Conservation (phyloP, 2,329 filamentous ascomycete species). For the Trichocomaceae sp. region DNA sequence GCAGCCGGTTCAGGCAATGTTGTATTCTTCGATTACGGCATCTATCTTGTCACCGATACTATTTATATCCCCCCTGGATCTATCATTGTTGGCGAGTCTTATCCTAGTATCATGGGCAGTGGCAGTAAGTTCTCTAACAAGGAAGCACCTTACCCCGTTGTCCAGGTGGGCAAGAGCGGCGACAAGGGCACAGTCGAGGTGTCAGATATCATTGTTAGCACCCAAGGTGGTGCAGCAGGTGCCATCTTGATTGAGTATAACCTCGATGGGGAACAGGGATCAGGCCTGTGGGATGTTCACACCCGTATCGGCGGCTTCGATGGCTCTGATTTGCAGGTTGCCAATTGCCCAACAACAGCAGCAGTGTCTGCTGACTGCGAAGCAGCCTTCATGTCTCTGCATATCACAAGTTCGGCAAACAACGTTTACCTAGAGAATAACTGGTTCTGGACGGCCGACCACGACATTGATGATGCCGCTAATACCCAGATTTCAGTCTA, state of each 20-base stretch:
- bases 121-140: slow-evolving; percentile 53
- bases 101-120: slow-evolving; percentile 50
- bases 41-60: slow-evolving; percentile 46
- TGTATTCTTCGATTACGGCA: slow-evolving; percentile 52
- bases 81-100: slow-evolving; percentile 51
- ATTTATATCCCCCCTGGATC: slow-evolving; percentile 45
- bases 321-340: slow-evolving; percentile 41
- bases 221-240: slow-evolving; percentile 59
- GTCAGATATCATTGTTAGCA: slow-evolving; percentile 65
- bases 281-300: slow-evolving; percentile 54
- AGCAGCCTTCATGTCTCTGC: slow-evolving; percentile 33
- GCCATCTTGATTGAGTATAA: slow-evolving; percentile 70
- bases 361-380: slow-evolving; percentile 29
- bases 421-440: slow-evolving; percentile 45
- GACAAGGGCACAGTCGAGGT: slow-evolving; percentile 62
- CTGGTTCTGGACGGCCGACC: slow-evolving; percentile 50
- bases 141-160: slow-evolving; percentile 55
- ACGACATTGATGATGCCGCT: slow-evolving; percentile 47
- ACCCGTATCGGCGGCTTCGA: slow-evolving; percentile 47
- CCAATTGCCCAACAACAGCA: slow-evolving; percentile 39
- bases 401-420: slow-evolving; percentile 28
- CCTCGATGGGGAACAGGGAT: slow-evolving; percentile 44
- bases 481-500: slow-evolving; percentile 49
- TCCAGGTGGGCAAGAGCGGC: slow-evolving; percentile 60
- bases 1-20: slow-evolving; percentile 47